These are phyloP conservation scores for Akanthomyces uredinophilus DNA, from an alignment of 2,329 filamentous ascomycete species.

Conservation along the genomic window DNA sequence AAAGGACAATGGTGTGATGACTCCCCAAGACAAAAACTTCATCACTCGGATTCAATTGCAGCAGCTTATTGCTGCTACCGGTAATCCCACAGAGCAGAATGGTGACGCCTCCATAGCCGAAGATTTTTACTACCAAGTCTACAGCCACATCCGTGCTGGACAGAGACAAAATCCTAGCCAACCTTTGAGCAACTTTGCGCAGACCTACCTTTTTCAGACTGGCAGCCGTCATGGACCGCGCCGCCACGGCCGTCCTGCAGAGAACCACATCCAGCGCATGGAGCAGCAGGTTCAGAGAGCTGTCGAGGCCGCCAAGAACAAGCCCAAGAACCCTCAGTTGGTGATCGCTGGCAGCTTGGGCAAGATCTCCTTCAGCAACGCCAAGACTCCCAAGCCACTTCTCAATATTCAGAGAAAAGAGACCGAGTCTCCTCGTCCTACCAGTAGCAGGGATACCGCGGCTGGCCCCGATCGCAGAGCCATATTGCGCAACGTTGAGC, in stretches of 20 bases:
- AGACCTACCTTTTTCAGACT: constrained; percentile 95
- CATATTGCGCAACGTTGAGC: constrained; percentile 80
- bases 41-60: constrained; percentile 97
- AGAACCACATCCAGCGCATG: constrained; percentile 98
- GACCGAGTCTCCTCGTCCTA: constrained; percentile 50
- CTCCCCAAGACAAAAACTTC: constrained; percentile 98
- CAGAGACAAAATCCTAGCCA: constrained; percentile 88
- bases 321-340: constrained; percentile 95
- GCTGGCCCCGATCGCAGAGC: constrained; percentile 70
- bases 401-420: constrained; percentile 92
- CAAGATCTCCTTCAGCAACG: constrained; percentile 98
- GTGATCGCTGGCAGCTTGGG: constrained; percentile 94
- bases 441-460: constrained; percentile 37
- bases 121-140: constrained; percentile 98
- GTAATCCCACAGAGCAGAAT: constrained; percentile 74
- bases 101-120: constrained; percentile 78
- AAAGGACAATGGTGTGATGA: constrained; percentile 96
- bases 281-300: constrained; percentile 97
- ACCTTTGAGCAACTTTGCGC: constrained; percentile 90
- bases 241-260: constrained; percentile 73
- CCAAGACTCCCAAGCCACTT: constrained; percentile 91
- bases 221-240: constrained; percentile 73
- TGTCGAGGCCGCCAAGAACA: constrained; percentile 93
- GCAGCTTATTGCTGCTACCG: constrained; percentile 88
- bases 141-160: constrained; percentile 86